Evolutionary conservation across 305 asterid genomes (phyloP).

Genomic region (Fraxinus albicans): DNA sequence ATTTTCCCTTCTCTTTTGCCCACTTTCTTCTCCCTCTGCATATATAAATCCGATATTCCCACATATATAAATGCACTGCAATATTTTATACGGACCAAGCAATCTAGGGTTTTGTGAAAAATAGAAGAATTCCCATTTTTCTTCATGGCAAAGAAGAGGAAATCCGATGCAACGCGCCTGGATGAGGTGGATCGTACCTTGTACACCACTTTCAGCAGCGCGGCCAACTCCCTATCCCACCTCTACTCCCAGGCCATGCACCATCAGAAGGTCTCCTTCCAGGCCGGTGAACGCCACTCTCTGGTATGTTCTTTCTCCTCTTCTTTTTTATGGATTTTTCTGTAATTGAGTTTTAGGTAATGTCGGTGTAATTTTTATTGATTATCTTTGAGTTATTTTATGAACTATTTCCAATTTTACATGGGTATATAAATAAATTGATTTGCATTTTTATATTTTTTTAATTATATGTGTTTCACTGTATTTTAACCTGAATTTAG

Average conservation of each 20-base stretch:
- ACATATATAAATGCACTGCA: neutral
- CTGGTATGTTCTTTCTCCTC: conserved; percentile 30
- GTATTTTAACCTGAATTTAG: neutral
- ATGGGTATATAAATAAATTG: neutral
- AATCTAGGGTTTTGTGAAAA: conserved; percentile 30
- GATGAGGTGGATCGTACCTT: conserved; percentile 65
- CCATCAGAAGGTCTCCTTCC: conserved; percentile 59
- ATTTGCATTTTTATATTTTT: neutral
- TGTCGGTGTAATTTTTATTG: neutral
- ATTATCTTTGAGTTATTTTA: neutral
- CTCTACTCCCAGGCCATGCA: conserved; percentile 61
- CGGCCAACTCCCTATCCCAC: conserved; percentile 65
- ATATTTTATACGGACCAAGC: neutral
- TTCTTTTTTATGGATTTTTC: neutral
- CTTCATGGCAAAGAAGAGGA: conserved; percentile 62
- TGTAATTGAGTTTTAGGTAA: neutral
- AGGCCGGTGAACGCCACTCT: conserved; percentile 65
- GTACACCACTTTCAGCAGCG: conserved; percentile 58
- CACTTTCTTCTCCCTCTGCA: neutral
- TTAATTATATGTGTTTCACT: neutral
- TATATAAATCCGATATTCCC: conserved; percentile 17
- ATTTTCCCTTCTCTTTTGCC: neutral
- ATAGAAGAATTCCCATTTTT: neutral
- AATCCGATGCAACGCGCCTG: conserved; percentile 57
- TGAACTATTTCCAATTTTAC: neutral